Evolutionary conservation across 768 basidiomycete genomes (phyloP), one percentile per base, ranked within the genome.

Genomic region (Psilocybe azurescens): DNA sequence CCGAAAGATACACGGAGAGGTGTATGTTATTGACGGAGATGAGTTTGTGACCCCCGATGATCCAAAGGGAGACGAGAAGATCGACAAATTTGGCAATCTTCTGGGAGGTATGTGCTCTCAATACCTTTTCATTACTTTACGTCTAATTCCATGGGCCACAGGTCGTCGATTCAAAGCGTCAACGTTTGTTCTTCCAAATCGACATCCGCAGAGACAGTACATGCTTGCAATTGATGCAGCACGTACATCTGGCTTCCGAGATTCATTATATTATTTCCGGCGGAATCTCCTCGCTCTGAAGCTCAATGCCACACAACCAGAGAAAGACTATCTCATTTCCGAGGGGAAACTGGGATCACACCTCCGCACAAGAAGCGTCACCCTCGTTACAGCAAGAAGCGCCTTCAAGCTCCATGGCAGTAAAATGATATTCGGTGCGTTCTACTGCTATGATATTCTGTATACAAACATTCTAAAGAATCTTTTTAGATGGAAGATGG

Each of bases 171-270:
- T 94, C 82, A 97, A 96, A 74, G 89, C 95, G 1, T 78, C 86
- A 30, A 97, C 96, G 1, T 99, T 99, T 73, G 77, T 84, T n/a
- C 86, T 95, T 5, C 91, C 94, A 0, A 87, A 87, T 59, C 87
- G 97, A 20, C 89, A 98, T 69, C 89, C 94, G 8, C 85, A 92
- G 29, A 85, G 90, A 49, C 82, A 87, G 62, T 99, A 97, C 77
- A 93, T 97, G 86, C 91, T 99, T 46, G 95, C 97, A 20, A 99
- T 99, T 61, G 97, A 99, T 70, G 97, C 95, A 3, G 97, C 97
- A 0, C 88, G 97, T 29, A 93, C 94, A 8, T 96, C 94, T 18
- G 97, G 97, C 3, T 98, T 95, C 77, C 87, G 95, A 52, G 97
- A 99, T 74, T 98, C 97, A 8, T 79, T 99, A n/a, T 97, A 98